These are phyloP conservation scores for Chrysoporthe deuterocubensis DNA, from an alignment of 2,329 filamentous ascomycete species.

Conservation along the genomic window DNA sequence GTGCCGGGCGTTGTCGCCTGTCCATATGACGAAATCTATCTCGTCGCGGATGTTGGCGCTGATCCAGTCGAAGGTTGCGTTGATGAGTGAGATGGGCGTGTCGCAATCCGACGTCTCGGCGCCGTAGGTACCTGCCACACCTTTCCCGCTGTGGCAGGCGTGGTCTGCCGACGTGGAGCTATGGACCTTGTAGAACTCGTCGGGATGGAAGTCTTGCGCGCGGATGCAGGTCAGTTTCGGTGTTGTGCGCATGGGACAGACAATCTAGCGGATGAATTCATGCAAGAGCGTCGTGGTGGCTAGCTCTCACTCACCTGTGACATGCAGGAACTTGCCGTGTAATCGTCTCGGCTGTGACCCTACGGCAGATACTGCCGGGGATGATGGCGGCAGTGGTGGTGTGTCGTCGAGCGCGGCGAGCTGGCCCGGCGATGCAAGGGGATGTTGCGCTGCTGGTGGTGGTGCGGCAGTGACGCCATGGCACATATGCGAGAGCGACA, in stretches of 20 bases:
- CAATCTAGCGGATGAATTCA: conserved; percentile 22
- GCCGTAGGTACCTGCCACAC: conserved; percentile 79
- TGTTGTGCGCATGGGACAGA: conserved; percentile 24
- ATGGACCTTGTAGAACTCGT: conserved; percentile 82
- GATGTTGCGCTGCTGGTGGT: conserved; percentile 20
- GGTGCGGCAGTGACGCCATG: conserved; percentile 38
- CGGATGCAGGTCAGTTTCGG: conserved; percentile 13
- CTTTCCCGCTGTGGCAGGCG: conserved; percentile 80
- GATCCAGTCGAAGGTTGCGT: conserved; percentile 92
- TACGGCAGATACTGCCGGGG: conserved; percentile 29
- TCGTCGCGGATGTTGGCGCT: conserved; percentile 73
- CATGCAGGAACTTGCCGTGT: conserved; percentile 81
- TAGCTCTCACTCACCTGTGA: conserved; percentile 68
- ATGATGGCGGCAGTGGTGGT: conserved; percentile 17
- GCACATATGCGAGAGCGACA: conserved; percentile 35
- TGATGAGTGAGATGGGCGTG: conserved; percentile 76
- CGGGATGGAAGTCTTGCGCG: conserved; percentile 82
- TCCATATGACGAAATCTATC: conserved; percentile 92
- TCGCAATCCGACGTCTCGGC: conserved; percentile 90
- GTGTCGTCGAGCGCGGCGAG: conserved; percentile 6
- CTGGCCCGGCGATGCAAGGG: conserved; percentile 25
- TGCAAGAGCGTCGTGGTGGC: no score
- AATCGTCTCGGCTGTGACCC: conserved; percentile 49
- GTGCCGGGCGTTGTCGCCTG: conserved; percentile 86
- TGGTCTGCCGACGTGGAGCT: conserved; percentile 69